Evolutionary conservation across 1,284 basidiomycete genomes (phyloP).

Genomic region (Tilletia setariae): DNA sequence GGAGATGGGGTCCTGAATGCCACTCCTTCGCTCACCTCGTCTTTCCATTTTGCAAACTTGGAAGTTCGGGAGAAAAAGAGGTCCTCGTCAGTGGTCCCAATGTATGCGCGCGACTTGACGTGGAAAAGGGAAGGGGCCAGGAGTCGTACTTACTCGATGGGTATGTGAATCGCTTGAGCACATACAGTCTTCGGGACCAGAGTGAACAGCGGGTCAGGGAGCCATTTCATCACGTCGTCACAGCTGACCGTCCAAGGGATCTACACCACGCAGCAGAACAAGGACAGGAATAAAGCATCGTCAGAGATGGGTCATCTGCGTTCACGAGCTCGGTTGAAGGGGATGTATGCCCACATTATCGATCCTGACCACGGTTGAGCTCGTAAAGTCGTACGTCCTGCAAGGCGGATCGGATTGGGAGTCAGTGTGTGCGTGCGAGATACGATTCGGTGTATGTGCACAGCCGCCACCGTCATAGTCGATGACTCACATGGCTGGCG

Average conservation of each 20-base stretch:
- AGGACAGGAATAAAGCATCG: not conserved
- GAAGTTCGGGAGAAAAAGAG: not conserved
- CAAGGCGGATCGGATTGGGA: too few relatives aligned
- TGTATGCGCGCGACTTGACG: too few relatives aligned
- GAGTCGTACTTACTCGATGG: constrained; percentile 17
- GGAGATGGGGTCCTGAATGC: not conserved
- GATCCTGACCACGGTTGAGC: constrained; percentile 4
- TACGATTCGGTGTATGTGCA: too few relatives aligned
- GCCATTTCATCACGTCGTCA: constrained; percentile 13
- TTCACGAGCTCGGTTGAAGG: too few relatives aligned
- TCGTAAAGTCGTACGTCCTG: not conserved
- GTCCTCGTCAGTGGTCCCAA: not conserved
- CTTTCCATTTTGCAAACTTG: constrained; percentile 17
- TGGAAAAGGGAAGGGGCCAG: too few relatives aligned
- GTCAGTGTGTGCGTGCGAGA: too few relatives aligned
- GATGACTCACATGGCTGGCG: too few relatives aligned
- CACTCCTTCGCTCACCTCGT: not conserved
- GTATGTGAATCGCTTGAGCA: constrained; percentile 16
- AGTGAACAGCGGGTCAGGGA: constrained; percentile 6
- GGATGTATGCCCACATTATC: constrained; percentile 15
- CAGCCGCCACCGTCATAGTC: too few relatives aligned
- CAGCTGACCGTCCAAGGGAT: constrained; percentile 18
- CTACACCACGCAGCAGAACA: not conserved
- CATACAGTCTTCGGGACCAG: not conserved
- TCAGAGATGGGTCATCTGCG: too few relatives aligned